These are phyloP conservation scores for Taiozyma sp. DNA, from an alignment of 1,139 yeast species.

Conservation along the genomic window DNA sequence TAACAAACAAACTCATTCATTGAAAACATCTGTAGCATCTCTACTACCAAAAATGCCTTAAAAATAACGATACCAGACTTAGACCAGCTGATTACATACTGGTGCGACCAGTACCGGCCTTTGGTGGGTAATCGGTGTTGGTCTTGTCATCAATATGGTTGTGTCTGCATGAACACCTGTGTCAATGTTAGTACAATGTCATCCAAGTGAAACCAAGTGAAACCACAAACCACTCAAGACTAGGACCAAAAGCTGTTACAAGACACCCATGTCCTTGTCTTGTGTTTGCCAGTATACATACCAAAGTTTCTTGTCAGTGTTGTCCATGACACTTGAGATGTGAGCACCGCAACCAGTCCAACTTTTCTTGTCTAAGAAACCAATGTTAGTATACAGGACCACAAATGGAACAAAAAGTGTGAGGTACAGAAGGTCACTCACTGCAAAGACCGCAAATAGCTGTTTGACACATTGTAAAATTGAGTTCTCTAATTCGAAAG, in stretches of 20 bases:
- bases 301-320: slow-evolving; percentile 25
- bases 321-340: slow-evolving; percentile 33
- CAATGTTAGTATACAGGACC: neutral
- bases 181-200: neutral
- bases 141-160: slow-evolving; percentile 12
- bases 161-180: slow-evolving; percentile 25
- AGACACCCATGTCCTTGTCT: neutral
- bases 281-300: slow-evolving; percentile 6
- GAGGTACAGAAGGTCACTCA: slow-evolving; percentile 5
- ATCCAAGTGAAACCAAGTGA: no score
- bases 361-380: slow-evolving; percentile 27
- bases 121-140: slow-evolving; percentile 22
- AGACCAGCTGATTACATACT: slow-evolving; percentile 3
- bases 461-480: slow-evolving; percentile 28
- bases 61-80: neutral
- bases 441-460: slow-evolving; percentile 36
- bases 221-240: neutral
- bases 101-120: slow-evolving; percentile 25
- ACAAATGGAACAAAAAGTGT: neutral
- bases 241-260: neutral
- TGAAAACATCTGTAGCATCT: neutral
- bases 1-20: neutral
- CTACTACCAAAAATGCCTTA: neutral
- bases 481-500: neutral
- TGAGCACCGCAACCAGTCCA: slow-evolving; percentile 43